phyloP scores from a whole-genome alignment of 257 asterid genomes.

The Petunia secreta region DNA sequence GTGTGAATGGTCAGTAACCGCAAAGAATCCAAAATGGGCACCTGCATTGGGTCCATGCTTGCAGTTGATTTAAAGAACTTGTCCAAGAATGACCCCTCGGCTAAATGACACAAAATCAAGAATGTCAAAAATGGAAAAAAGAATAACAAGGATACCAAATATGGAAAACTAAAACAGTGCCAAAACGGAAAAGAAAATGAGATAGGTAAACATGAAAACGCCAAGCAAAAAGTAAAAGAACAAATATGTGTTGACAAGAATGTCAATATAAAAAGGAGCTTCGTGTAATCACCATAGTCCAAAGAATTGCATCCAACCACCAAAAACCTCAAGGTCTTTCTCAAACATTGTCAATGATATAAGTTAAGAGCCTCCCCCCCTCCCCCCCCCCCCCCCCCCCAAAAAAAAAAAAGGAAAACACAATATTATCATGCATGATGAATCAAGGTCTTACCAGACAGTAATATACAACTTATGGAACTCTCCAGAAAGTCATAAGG shows the following conservation, averaged over 20 bases:
- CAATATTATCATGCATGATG: constrained; percentile 4
- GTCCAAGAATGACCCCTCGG: constrained; percentile 82
- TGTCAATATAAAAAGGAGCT: constrained; percentile 19
- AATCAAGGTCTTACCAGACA: background rate
- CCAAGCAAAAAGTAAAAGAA: background rate
- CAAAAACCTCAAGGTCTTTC: constrained; percentile 13
- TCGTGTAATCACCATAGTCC: background rate
- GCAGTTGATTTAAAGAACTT: constrained; percentile 83
- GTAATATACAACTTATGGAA: background rate
- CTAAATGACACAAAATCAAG: constrained; percentile 39
- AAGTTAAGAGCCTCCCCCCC: background rate
- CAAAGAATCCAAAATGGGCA: constrained; percentile 27
- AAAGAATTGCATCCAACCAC: background rate
- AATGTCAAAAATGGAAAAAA: constrained; percentile 24
- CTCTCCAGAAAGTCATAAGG: background rate
- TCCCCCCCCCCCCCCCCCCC: too few species aligned
- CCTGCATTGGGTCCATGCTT: constrained; percentile 76
- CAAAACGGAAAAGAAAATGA: background rate
- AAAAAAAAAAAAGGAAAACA: background rate
- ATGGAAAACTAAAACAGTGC: background rate
- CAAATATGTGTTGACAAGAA: background rate
- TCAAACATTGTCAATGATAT: background rate
- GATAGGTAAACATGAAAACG: background rate
- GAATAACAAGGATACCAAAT: background rate
- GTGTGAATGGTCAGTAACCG: background rate